Evolutionary conservation across 2,329 filamentous ascomycete species (phyloP), one percentile per base, ranked within the genome.

Genomic region (Diaporthe capsici): DNA sequence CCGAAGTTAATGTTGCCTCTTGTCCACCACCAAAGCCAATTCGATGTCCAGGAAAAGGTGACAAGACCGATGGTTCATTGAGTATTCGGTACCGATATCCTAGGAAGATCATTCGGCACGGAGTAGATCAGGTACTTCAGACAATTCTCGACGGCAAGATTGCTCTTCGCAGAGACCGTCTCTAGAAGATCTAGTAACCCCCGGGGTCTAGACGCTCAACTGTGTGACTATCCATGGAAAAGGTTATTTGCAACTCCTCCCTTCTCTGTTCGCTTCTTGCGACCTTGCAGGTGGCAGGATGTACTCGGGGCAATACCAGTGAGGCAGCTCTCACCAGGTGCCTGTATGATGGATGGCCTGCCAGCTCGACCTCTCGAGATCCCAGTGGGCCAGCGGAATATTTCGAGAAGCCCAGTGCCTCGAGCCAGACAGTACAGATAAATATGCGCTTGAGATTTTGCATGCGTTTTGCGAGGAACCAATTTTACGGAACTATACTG

Each of bases 11-110:
- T 53, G 22, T 28, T 39, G 65, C 53, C 31, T 28, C 47, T 53
- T n/a, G 28, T 28, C 47, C 22, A 39, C 49, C 7, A 12, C 25
- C 65, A 68, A 68, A 68, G 47, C 65, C 47, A 68, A 68, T 53
- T 68, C 65, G 4, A 53, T 39, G 6, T 25, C 65, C 22, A 68
- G 31, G 47, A 15, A 20, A 28, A 28, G 17, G 22, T 51, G 47
- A 68, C 28, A 28, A 39, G 22, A 7, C 47, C 12, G 20, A 17
- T 49, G 47, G 47, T 51, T 34, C 31, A 12, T 51, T 28, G 28
- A 13, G 13, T 42, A 31, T 39, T 53, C n/a, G 65, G 25, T 51
- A 67, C 44, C 44, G 44, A 51, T 51, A 17, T 37, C 44, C 44
- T 44, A 63, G 37, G 22, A n/a, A 20, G 3, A 31, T 25, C 39